Base-by-base conservation (phyloP, 805 yeast species). In the Starmera amethionina region DNA sequence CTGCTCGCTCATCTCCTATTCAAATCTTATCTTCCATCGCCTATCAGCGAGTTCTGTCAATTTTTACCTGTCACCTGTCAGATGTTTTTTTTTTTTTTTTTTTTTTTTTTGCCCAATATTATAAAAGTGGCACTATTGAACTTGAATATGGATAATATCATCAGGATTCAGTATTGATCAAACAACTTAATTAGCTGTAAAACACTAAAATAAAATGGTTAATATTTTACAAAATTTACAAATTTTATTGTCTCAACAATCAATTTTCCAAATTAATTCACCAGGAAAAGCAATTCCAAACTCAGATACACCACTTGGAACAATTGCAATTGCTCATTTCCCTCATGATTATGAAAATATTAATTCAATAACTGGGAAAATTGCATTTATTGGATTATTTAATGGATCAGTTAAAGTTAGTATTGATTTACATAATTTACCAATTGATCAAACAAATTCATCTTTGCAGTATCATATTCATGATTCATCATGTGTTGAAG, bases 381-480 rank as follows among this genome's bases (percentile, higher is more conserved):
- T 22, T 22, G 27, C 27, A 22, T 22, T 22, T 8, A 22, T 22
- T 8, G 27, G 12, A n/a, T 18, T 38, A 16, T 48, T 57, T 39
- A 44, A 78, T 42, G 73, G 73, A 39, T 56, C 67, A 3, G 80
- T 77, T 30, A 64, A 72, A 44, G 85, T 79, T 36, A 75, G 73
- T 46, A 70, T 79, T 38, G 82, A 77, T 51, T 64, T 77, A 48
- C 70, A 81, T 13, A 80, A 79, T 8, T 67, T 79, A 45, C 86
- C 84, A 22, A 58, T 16, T 3, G 3, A 16, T 16, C 18, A 61
- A 29, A 59, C 57, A n/a, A 78, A 76, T n/a, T 84, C 84, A 9
- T 83, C 84, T 1, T 79, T 78, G 57, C 59, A 58, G 32, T 79
- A 79, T 56, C 85, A 79, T 51, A 72, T 79, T 42, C 83, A 79